Percentiles rank a stretch among this genome's conserved stretches.
These are phyloP conservation scores for Candida stauntonica DNA, from an alignment of 805 yeast genomes.

Conservation along the genomic window DNA sequence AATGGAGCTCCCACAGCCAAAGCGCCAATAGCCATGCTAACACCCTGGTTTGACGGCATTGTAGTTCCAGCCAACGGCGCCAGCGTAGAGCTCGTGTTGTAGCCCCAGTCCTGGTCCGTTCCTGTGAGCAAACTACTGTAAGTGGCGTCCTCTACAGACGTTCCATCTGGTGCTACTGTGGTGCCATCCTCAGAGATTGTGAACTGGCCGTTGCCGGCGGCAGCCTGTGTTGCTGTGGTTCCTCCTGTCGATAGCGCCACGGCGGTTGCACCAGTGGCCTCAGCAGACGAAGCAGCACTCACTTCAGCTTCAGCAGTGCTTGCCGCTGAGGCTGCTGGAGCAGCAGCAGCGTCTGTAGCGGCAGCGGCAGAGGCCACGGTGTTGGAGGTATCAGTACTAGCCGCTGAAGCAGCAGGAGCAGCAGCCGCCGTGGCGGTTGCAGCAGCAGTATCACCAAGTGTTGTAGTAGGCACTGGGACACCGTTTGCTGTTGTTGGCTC, in stretches of 20 bases:
- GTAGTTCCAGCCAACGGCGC: conserved; percentile 14
- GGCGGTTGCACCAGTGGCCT: background rate
- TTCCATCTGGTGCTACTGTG: conserved; percentile 2
- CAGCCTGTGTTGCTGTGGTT: background rate
- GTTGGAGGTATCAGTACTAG: conserved; percentile 7
- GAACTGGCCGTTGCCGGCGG: conserved; percentile 11
- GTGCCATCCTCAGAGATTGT: conserved; percentile 7
- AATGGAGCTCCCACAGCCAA: conserved; percentile 5
- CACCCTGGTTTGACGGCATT: conserved; percentile 5
- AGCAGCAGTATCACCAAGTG: conserved; percentile 3
- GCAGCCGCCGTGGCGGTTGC: conserved; percentile 16
- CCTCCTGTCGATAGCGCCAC: background rate
- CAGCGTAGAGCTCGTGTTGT: conserved; percentile 6
- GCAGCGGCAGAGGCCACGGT: conserved; percentile 3
- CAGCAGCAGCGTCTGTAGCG: background rate
- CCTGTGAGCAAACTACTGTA: conserved; percentile 4
- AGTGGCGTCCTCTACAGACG: conserved; percentile 5
- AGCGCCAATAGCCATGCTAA: conserved; percentile 1
- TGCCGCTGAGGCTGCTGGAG: no score
- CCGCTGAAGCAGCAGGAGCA: background rate
- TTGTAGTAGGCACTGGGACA: conserved; percentile 15
- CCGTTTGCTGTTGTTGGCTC: conserved; percentile 4
- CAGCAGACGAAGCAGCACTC: background rate
- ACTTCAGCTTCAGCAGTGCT: background rate
- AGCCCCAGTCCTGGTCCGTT: conserved; percentile 12